Base-by-base conservation (phyloP, 2,329 filamentous ascomycete genomes). In the Cercospora brassicicola region DNA sequence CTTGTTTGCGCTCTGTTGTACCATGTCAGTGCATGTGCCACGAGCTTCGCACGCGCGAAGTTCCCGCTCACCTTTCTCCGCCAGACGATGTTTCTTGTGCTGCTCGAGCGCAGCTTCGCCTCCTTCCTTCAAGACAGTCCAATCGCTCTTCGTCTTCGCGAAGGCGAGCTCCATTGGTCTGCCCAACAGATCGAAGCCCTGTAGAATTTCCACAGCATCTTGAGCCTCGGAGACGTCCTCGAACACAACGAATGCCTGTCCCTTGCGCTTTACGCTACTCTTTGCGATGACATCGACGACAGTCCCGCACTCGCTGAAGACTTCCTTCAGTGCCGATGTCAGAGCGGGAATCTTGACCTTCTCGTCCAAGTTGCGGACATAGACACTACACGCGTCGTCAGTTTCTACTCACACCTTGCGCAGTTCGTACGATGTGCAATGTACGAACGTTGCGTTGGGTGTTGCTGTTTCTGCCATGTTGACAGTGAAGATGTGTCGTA, bases 171-270 rank as follows among this genome's bases (percentile, higher is more conserved):
- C 87, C 90, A 99, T 96, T 1, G 91, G 90, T 82, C 97, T 96
- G 60, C 91, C 93, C 75, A 96, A 96, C 4, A 99, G 83, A 74
- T 96, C 91, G 79, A 99, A 99, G 8, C 93, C 94, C 76, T 97
- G 91, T 70, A 96, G 85, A 74, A 96, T 92, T 62, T 96, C 92
- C 70, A 97, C 91, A 18, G 95, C 94, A 71, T 88, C 86, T 62
- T 87, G 84, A 3, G 94, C 94, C n/a, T 89, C 88, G 65, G 93
- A 91, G n/a, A 90, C 83, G 69, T 84, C 87, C 74, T 96, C 93
- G 78, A 93, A 98, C 56, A 98, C 93, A 60, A 99, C 83, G 78
- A 99, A 99, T 0, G 95, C 95, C 81, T 99, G 95, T 11, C 95
- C 95, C 79, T 96, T 97, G 53, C 93, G 92, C 79, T 92, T 94